Evolutionary conservation across 2,329 filamentous ascomycete genomes (phyloP), one percentile per base, ranked within the genome.

Genomic region (Penicillium sp.): DNA sequence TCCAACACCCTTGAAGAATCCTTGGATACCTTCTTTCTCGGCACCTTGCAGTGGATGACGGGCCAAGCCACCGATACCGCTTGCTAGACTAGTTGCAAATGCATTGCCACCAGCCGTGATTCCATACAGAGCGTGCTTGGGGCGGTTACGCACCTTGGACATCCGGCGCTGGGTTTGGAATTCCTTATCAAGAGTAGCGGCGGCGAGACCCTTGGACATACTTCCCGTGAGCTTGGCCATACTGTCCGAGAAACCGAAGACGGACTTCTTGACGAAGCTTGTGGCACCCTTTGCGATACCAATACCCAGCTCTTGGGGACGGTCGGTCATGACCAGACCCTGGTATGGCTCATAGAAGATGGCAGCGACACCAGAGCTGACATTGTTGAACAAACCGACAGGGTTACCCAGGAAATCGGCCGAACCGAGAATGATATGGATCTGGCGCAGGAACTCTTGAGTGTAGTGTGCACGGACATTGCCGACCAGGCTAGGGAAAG

Each of bases 341-440:
- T 99, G 94, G 78, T 99, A 99, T 38, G 94, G 94, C 74, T 99
- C 95, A 81, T 99, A 99, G 80, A 99, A 99, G 72, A 99, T 96
- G 73, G 97, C 94, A 21, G 91, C 93, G 53, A 99, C 91, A 67
- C 95, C 94, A 46, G 94, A 99, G 68, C 91, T 96, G 75, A 99
- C 90, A 72, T 93, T 99, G 80, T 96, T 97, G 86, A 99, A 99
- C 43, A 99, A 81, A 45, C 94, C 94, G 17, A 99, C 95, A 0
- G 94, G 94, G 68, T 99, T 99, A 38, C 94, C 94, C 6, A 99
- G 82, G 83, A 99, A 97, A 75, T 99, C 94, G 6, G 94, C 94
- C 6, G 93, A 97, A 19, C 94, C 94, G 56, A 99, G 85, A 64
- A 99, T 94, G 76, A 97, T 93, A 81, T 99, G 95, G 17, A 99